Conservation (phyloP, 768 basidiomycete species). For the Gelatoporia subvermispora region DNA sequence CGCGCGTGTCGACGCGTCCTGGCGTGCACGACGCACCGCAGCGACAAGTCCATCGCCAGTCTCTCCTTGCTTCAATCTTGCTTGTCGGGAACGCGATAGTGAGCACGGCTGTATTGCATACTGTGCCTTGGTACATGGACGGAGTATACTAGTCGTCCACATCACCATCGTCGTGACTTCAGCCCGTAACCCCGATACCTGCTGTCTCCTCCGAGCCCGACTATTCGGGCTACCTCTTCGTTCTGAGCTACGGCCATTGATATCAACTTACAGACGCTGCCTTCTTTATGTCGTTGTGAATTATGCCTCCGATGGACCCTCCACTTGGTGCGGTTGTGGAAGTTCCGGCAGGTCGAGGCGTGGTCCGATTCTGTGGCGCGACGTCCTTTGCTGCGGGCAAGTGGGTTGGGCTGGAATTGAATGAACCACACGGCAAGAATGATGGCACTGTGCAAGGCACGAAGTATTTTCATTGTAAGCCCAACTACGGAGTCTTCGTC, state of each 20-base stretch:
- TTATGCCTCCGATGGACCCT: constrained; percentile 37
- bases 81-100: too few species aligned
- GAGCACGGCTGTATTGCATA: too few species aligned
- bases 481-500: constrained; percentile 83
- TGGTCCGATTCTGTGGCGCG: constrained; percentile 79
- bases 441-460: constrained; percentile 82
- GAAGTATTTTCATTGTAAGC: constrained; percentile 77
- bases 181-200: too few species aligned
- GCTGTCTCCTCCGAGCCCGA: too few species aligned
- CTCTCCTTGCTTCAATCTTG: too few species aligned
- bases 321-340: constrained; percentile 73
- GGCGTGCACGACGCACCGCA: too few species aligned
- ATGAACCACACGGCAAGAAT: constrained; percentile 87
- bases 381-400: constrained; percentile 84
- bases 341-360: constrained; percentile 74
- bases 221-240: too few species aligned
- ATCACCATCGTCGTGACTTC: too few species aligned
- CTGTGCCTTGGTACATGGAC: too few species aligned
- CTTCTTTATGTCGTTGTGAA: neutral
- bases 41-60: too few species aligned
- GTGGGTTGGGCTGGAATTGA: constrained; percentile 94
- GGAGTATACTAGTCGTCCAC: too few species aligned
- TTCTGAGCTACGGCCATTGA: neutral
- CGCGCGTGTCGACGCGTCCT: too few species aligned
- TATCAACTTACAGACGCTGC: neutral